Percentiles rank a stretch among this genome's conserved stretches.
phyloP scores from a whole-genome alignment of 371 early-diverging fungal genomes.

The Mortierella sp. region DNA sequence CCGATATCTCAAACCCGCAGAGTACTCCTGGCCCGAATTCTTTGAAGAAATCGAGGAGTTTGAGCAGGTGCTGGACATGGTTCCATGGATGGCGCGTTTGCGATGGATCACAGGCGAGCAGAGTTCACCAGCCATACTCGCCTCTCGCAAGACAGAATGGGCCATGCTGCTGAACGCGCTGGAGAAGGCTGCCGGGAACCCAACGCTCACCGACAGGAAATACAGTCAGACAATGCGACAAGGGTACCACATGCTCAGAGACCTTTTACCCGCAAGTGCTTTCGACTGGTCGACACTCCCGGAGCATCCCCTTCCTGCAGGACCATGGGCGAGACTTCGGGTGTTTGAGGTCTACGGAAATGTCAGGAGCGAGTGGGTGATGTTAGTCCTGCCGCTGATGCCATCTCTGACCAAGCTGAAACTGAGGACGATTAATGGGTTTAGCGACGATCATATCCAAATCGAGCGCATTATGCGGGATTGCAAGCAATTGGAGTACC shows the following conservation, averaged over 20 bases:
- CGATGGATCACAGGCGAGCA: not conserved
- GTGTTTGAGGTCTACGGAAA: not conserved
- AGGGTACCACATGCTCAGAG: not conserved
- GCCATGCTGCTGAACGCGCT: not conserved
- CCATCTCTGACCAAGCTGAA: not conserved
- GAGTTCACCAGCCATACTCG: not conserved
- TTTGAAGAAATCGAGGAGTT: not conserved
- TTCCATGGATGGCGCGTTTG: not conserved
- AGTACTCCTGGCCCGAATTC: not conserved
- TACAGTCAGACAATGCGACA: not conserved
- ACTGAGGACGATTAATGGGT: not conserved
- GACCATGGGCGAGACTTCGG: not conserved
- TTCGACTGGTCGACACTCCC: not conserved
- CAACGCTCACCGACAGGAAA: not conserved
- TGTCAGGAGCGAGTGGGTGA: not conserved
- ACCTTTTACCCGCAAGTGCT: not conserved
- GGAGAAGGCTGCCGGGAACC: not conserved
- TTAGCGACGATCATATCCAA: not conserved
- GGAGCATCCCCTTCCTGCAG: not conserved
- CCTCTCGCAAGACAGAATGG: not conserved
- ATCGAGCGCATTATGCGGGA: not conserved
- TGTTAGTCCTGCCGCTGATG: not conserved
- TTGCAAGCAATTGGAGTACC: not conserved
- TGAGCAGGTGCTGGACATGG: not conserved
- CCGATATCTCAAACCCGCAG: not conserved